Base-by-base conservation (phyloP, 2,329 filamentous ascomycete species). In the Talaromyces pinophilus region DNA sequence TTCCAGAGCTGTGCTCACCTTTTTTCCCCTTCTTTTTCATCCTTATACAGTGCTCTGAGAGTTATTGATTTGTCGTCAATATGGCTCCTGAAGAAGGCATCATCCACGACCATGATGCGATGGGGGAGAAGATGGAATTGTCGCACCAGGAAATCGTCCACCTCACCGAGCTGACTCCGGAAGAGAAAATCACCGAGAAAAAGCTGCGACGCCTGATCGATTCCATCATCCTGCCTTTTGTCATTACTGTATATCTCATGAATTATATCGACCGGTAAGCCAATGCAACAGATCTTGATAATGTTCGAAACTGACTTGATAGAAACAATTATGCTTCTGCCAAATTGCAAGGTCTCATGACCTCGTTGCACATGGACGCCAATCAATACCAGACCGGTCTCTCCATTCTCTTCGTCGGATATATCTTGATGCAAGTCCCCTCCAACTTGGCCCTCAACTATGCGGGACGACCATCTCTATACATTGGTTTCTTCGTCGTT, bases 301-400 rank as follows among this genome's bases (percentile, higher is more conserved):
- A 54, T n/a, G 7, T 4, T 33, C 8, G 2, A n/a, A 30, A 19
- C 25, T 30, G 42, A 59, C 48, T 48, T 48, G 57, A 52, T 60
- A 69, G 68, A 42, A 85, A 84, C 74, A 85, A 82, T 61, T 81
- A 81, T 67, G 79, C 80, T 0, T 79, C 80, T 1, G 80, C 80
- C 35, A 79, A 78, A 63, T 74, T 82, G 15, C 79, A 81, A 66
- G 80, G 80, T 35, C 76, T 82, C 5, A 74, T 75, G 62, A 67
- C 73, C 13, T 79, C 81, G 64, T 72, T 82, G 5, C 63, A 70
- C 0, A 71, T 82, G 33, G 71, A 69, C 3, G 73, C 70, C 15
- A 68, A 74, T 6, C 70, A 81, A 57, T 82, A 81, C 61, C 75
- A 81, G 65, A 80, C 78, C 5, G 79, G 78, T 30, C 71, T 82